Conservation (phyloP, 140 eudicot genomes). For the Anethum foeniculum region DNA sequence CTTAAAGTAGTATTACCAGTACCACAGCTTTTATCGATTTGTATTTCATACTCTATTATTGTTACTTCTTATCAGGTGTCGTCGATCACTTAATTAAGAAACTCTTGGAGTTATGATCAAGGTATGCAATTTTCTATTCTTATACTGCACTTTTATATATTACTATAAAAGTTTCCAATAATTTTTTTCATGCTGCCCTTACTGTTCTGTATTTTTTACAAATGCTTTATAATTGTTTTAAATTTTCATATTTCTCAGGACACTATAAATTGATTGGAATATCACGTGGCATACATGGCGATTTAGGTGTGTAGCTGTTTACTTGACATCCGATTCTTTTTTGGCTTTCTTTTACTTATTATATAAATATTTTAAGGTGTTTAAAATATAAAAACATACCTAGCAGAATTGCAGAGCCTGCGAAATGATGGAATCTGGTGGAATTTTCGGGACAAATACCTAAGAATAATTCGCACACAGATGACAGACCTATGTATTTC, state of each 20-base stretch:
- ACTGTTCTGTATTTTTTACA: neutral
- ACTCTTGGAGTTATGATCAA: slow-evolving; percentile 17
- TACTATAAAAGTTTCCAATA: neutral
- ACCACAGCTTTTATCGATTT: neutral
- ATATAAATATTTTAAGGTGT: neutral
- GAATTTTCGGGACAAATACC: neutral
- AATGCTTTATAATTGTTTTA: neutral
- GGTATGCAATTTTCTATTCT: slow-evolving; percentile 21
- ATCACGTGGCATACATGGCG: neutral
- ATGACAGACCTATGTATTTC: neutral
- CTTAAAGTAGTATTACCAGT: neutral
- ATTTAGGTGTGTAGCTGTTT: slow-evolving; percentile 7
- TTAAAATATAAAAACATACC: neutral
- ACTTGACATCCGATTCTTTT: neutral
- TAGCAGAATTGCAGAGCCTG: neutral
- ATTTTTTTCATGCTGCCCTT: neutral
- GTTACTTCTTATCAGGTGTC: slow-evolving; percentile 55
- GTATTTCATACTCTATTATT: neutral
- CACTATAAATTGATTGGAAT: neutral
- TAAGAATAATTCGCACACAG: neutral
- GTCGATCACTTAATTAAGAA: slow-evolving; percentile 81
- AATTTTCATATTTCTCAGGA: neutral
- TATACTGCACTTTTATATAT: neutral
- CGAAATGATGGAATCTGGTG: neutral
- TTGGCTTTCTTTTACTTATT: neutral